A percentile compares a stretch with the other conserved stretches of the same genome.
Conservation (phyloP, 345 rosid species). For the Leavenworthia alabamica region DNA sequence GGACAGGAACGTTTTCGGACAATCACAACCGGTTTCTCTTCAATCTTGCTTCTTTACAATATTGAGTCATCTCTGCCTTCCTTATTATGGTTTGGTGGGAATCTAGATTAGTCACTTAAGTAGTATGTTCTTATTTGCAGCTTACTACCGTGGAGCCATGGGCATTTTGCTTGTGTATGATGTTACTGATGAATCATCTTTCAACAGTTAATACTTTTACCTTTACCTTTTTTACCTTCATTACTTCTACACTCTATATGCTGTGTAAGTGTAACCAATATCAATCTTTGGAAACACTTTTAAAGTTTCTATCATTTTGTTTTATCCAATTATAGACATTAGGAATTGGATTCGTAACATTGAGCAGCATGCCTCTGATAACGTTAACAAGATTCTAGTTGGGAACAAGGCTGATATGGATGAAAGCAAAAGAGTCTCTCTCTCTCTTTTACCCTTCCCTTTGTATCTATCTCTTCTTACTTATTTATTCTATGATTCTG, state of each 20-base stretch:
- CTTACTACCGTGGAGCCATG: constrained; percentile 99
- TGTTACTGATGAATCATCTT: constrained; percentile 98
- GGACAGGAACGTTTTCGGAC: constrained; percentile 35
- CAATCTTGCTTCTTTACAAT: background rate
- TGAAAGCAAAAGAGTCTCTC: constrained; percentile 92
- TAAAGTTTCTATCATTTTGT: background rate
- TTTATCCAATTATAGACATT: constrained; percentile 46
- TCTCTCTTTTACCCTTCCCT: too few relatives aligned
- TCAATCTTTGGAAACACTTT: too few relatives aligned
- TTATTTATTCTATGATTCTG: background rate
- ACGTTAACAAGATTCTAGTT: constrained; percentile 92
- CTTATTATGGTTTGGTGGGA: constrained; percentile 5
- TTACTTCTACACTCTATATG: background rate
- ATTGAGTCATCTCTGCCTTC: too few relatives aligned
- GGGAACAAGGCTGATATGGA: constrained; percentile 99
- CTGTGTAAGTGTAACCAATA: too few relatives aligned
- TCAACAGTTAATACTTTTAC: constrained; percentile 75
- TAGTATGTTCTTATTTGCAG: constrained; percentile 43
- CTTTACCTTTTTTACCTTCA: background rate
- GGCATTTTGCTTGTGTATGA: constrained; percentile 99
- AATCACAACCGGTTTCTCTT: constrained; percentile 74
- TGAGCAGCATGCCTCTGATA: constrained; percentile 99
- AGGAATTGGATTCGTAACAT: constrained; percentile 99
- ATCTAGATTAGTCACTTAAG: background rate
- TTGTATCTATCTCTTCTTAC: constrained; percentile 1